Conservation (phyloP, 768 basidiomycete genomes). For the Tricholoma saponaceum region DNA sequence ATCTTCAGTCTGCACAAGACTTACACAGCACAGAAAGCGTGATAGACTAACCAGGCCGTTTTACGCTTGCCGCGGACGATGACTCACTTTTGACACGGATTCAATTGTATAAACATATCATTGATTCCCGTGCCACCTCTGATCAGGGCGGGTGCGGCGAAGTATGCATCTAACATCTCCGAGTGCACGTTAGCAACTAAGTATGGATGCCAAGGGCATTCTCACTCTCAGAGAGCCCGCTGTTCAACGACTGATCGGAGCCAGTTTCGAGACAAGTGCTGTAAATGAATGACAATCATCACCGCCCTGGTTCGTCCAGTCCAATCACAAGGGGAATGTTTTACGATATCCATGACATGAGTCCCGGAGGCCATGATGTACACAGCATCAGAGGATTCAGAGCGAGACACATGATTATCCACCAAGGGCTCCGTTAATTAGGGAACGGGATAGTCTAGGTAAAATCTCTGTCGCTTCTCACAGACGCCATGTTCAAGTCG, state of each 20-base stretch:
- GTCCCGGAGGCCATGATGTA: not conserved
- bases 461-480: not conserved
- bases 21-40: constrained; percentile 11
- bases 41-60: constrained; percentile 5
- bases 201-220: no score
- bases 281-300: not conserved
- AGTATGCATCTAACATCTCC: not conserved
- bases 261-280: not conserved
- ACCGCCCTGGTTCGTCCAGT: not conserved
- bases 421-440: not conserved
- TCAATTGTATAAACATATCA: not conserved
- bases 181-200: no score
- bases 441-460: no score
- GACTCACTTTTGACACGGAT: not conserved
- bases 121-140: not conserved
- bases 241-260: not conserved
- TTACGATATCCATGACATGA: constrained; percentile 1
- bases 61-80: not conserved
- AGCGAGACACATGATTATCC: not conserved
- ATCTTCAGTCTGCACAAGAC: constrained; percentile 56
- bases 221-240: not conserved
- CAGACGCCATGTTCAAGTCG: not conserved
- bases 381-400: not conserved
- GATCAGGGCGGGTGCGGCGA: not conserved
- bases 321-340: not conserved